Evolutionary conservation across 1,284 basidiomycete species (phyloP), one percentile per base, ranked within the genome.

Genomic region (Cystobasidiaceae sp.): DNA sequence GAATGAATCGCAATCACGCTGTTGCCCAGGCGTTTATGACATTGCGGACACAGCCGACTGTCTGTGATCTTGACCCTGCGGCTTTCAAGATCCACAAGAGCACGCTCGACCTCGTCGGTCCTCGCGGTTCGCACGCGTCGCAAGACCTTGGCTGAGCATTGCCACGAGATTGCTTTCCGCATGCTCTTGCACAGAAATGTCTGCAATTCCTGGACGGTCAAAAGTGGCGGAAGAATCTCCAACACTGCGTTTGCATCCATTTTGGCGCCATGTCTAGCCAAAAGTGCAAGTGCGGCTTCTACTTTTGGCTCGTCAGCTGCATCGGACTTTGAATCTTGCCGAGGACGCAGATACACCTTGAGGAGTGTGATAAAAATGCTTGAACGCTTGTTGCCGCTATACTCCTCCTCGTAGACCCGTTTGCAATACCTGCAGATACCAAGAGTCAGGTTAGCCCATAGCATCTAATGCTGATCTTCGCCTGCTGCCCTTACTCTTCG

Each of bases 1-100:
- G 86, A 81, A 79, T 94, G 93, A 0, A 97, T 91, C 0, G 93
- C 91, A 71, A 98, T 92, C 39, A 96, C 93, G 67, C 90, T 93
- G 71, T 87, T 88, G 0, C 96, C 96, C 28, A 99, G 80, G 21
- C 93, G 84, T 74, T 97, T 97, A 75, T 93, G 88, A 76, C 94
- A 99, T 74, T 92, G 88, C 0, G 92, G 92, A 74, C 96, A 96
- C 89, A 96, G 90, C 70, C 93, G 82, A 75, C 85, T 87, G 75
- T 97, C 93, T 0, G 87, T 89, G 44, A 98, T 85, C 72, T 88
- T 88, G n/a, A 98, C 92, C 59, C 89, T 81, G 72, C 84, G 85
- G 48, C 84, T 81, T 77, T 97, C 87, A 56, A 94, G 78, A 32
- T 80, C 79, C 80, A 93, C 86, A 71, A 96, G 74, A 59, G 80